These are phyloP conservation scores for Flaveria trinervia DNA, from an alignment of 129 eudicot genomes.

Conservation along the genomic window DNA sequence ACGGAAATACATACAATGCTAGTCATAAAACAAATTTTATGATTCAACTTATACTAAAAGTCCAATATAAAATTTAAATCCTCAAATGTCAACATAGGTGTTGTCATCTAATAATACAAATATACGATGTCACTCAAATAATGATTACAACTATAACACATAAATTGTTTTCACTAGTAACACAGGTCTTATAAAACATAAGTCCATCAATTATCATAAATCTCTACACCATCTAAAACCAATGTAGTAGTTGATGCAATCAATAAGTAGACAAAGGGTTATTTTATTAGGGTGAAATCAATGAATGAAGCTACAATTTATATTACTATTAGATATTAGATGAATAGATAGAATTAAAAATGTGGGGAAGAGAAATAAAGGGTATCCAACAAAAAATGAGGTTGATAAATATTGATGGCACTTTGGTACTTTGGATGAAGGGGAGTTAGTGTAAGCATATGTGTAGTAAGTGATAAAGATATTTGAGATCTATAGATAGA, in stretches of 20 bases:
- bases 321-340: neutral
- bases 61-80: no score
- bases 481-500: conserved; percentile 24
- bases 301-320: neutral
- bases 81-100: no score
- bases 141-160: no score
- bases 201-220: neutral
- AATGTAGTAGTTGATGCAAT: neutral
- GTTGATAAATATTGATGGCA: conserved; percentile 31
- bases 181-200: no score
- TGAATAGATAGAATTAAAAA: neutral
- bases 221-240: neutral
- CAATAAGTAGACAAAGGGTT: neutral
- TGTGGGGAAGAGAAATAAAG: neutral
- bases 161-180: no score
- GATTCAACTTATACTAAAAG: no score
- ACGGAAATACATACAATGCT: no score
- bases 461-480: conserved; percentile 34
- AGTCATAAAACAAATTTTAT: no score
- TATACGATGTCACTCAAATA: no score
- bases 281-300: neutral
- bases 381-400: conserved; percentile 19
- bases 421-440: conserved; percentile 32
- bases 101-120: no score
- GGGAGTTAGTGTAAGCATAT: conserved; percentile 20